Evolutionary conservation across 2,329 filamentous ascomycete genomes (phyloP).

Genomic region (Cladosporium sp.): DNA sequence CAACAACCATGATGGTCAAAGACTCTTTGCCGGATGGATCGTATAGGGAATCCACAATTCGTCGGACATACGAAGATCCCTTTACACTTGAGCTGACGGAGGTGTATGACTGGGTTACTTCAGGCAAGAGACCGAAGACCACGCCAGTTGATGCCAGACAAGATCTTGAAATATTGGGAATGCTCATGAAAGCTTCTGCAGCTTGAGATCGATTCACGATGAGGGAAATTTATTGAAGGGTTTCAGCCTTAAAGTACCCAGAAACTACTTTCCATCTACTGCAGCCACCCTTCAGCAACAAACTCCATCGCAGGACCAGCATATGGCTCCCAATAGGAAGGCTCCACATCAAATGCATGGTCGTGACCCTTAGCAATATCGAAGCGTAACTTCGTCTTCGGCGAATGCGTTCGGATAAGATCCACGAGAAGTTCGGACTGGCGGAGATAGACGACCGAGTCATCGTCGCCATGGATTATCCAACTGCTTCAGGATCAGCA

Average conservation of each 20-base stretch:
- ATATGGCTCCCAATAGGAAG: neutral
- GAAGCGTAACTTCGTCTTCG: neutral
- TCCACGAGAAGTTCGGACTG: neutral
- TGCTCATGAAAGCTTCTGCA: neutral
- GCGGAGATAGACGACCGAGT: constrained; percentile 3
- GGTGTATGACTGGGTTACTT: constrained; percentile 29
- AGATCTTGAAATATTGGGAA: constrained; percentile 28
- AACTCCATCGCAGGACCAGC: constrained; percentile 7
- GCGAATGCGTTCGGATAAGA: neutral
- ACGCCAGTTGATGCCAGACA: constrained; percentile 33
- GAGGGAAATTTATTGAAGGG: too few species aligned
- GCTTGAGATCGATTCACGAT: too few species aligned
- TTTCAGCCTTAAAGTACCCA: too few species aligned
- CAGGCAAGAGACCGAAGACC: constrained; percentile 34
- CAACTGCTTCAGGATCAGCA: neutral
- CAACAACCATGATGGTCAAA: constrained; percentile 41
- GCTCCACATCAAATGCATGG: constrained; percentile 6
- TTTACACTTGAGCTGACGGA: constrained; percentile 37
- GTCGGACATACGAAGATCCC: constrained; percentile 39
- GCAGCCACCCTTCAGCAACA: neutral
- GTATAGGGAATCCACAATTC: constrained; percentile 19
- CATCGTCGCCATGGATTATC: constrained; percentile 3
- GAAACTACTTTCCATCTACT: too few species aligned
- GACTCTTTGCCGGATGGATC: constrained; percentile 27
- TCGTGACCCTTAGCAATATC: constrained; percentile 1